Conservation (phyloP, 805 yeast genomes). For the Kodamaea fukazawae region DNA sequence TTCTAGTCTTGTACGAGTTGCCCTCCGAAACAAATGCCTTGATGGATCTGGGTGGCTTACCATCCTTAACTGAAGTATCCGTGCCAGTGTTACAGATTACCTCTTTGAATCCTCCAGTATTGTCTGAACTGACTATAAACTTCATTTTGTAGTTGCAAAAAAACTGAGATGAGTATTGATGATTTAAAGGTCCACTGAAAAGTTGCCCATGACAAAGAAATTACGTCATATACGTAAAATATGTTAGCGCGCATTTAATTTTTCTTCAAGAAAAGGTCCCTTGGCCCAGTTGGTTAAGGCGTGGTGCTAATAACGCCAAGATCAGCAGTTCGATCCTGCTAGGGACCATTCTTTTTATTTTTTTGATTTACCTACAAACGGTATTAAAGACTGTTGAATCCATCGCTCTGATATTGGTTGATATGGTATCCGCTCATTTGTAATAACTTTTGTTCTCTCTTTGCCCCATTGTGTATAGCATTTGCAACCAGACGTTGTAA, state of each 20-base stretch:
- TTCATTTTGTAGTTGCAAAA: conserved; percentile 43
- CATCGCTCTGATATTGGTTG: conserved; percentile 1
- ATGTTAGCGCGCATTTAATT: no score
- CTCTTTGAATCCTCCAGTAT: conserved; percentile 65
- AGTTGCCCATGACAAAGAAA: no score
- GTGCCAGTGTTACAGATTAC: conserved; percentile 64
- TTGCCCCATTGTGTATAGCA: background rate
- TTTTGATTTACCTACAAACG: no score
- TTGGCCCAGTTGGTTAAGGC: conserved; percentile 62
- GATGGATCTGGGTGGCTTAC: conserved; percentile 59
- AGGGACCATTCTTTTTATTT: conserved; percentile 6
- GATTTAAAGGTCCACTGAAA: no score
- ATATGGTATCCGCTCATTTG: conserved; percentile 6
- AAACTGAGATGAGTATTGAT: conserved; percentile 1
- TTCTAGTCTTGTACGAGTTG: conserved; percentile 21
- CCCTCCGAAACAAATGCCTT: conserved; percentile 34
- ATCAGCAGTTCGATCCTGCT: conserved; percentile 46
- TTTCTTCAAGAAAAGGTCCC: conserved; percentile 29
- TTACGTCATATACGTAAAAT: no score
- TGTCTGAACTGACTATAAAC: conserved; percentile 61
- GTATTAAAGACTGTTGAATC: no score
- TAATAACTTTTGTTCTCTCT: background rate
- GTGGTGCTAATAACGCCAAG: conserved; percentile 54
- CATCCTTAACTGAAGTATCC: conserved; percentile 72
- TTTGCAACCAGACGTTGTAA: background rate